A percentile compares a stretch with the other conserved stretches of the same genome.
Evolutionary conservation across 2,329 filamentous ascomycete genomes (phyloP).

Genomic region (Aspergillus tanneri): DNA sequence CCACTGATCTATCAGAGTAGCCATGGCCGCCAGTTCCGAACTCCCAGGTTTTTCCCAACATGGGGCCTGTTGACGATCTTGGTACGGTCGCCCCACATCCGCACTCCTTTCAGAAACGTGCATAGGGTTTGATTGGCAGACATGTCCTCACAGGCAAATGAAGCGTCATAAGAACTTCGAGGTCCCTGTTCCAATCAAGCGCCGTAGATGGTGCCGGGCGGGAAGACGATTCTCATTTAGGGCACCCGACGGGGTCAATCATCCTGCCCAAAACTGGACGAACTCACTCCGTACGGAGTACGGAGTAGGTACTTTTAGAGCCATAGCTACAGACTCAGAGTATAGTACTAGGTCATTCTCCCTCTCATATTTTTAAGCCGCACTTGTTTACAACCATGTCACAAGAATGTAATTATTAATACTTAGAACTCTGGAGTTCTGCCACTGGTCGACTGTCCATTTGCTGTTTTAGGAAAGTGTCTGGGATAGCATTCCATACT

Average conservation of each 20-base stretch:
- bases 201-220: conserved; percentile 13
- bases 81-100: background rate
- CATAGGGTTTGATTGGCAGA: conserved; percentile 21
- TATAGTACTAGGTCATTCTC: no score
- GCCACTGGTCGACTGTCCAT: background rate
- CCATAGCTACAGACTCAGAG: conserved; percentile 18
- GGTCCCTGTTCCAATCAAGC: conserved; percentile 19
- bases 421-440: no score
- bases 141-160: conserved; percentile 17
- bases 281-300: conserved; percentile 2
- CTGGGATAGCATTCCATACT: background rate
- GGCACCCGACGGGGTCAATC: conserved; percentile 16
- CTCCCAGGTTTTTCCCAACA: conserved; percentile 12
- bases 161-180: conserved; percentile 18
- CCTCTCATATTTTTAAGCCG: no score
- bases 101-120: conserved; percentile 20
- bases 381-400: no score
- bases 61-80: conserved; percentile 21
- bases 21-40: conserved; percentile 17
- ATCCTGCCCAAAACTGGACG: conserved; percentile 16
- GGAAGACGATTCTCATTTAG: conserved; percentile 20
- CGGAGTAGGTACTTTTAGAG: conserved; percentile 11
- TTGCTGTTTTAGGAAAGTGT: background rate
- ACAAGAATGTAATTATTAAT: no score
- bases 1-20: background rate